Base-by-base conservation (phyloP, 2,329 filamentous ascomycete genomes). In the Scortechinia acanthostroma region DNA sequence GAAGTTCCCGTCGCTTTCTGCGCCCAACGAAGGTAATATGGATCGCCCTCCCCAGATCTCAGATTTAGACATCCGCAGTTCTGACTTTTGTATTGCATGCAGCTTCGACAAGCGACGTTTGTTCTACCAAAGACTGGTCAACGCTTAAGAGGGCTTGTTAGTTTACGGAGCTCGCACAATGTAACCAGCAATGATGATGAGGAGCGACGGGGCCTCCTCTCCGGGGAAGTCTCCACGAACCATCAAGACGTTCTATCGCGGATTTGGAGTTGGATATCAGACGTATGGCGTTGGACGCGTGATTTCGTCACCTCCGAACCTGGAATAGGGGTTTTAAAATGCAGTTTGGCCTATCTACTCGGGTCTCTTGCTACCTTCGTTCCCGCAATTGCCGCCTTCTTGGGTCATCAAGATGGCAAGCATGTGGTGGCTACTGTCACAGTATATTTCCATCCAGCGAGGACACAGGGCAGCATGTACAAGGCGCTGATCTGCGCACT, bases 341-440 rank as follows among this genome's bases (percentile, higher is more conserved):
- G 35, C 35, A 19, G 35, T 40, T 17, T 40, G 35, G 35, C 35
- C 10, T 40, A 40, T 17, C 10, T 40, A 10, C 35, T 40, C 13
- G 35, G 35, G 6, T 40, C 35, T 19, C 35, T 40, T 10, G 35
- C 35, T 13, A 40, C 35, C 20, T 81, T 83, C 51, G 73, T 83
- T 14, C 76, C 77, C 1, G 61, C 65, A 1, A 69, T 85, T 43
- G 70, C 79, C 10, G 64, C 62, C 0, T 59, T 77, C 35, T 66
- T 85, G 20, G 81, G 81, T 3, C 69, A 71, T 48, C 78, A 83
- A 55, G 80, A 83, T 61, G 78, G 78, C 45, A 86, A 85, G 55
- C 81, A 85, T 58, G 75, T 84, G 60, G 79, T 85, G 43, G 79
- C 79, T 23, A 83, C 80, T 2, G 69, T 83, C 20, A 82, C 78